phyloP scores from a whole-genome alignment of 805 yeast species.

The Ogataea ganodermae region DNA sequence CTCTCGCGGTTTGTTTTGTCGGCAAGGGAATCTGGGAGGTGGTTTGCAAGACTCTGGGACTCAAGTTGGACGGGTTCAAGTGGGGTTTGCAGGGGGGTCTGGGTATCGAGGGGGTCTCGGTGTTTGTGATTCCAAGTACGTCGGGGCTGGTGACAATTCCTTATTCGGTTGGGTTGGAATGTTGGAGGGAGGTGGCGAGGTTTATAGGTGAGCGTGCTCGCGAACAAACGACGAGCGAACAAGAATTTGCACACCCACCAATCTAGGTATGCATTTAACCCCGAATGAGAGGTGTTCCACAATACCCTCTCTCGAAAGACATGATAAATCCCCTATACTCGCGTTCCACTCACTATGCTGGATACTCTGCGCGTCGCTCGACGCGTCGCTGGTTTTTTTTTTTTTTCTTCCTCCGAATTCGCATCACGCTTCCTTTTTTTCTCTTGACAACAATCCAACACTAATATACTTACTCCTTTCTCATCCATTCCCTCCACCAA shows the following conservation, averaged over 20 bases:
- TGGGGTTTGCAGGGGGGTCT: constrained; percentile 54
- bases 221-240: not conserved
- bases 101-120: constrained; percentile 21
- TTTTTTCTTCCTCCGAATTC: too few relatives aligned
- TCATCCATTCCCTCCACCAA: too few relatives aligned
- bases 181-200: constrained; percentile 48
- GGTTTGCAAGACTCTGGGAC: constrained; percentile 42
- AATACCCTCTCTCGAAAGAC: too few relatives aligned
- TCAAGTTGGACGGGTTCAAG: constrained; percentile 38
- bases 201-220: too few relatives aligned
- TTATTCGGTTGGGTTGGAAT: constrained; percentile 43
- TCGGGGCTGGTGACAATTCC: constrained; percentile 67
- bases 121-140: not conserved
- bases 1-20: constrained; percentile 54
- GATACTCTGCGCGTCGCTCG: not conserved
- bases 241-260: too few relatives aligned
- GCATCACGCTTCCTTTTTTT: too few relatives aligned
- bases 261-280: too few relatives aligned
- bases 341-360: not conserved
- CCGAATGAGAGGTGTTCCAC: too few relatives aligned
- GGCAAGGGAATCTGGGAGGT: constrained; percentile 80
- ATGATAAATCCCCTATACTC: too few relatives aligned
- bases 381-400: not conserved
- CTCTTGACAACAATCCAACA: not conserved
- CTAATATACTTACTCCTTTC: too few relatives aligned